Conservation (phyloP, 2,329 filamentous ascomycete genomes). For the Xylariaceae sp. region DNA sequence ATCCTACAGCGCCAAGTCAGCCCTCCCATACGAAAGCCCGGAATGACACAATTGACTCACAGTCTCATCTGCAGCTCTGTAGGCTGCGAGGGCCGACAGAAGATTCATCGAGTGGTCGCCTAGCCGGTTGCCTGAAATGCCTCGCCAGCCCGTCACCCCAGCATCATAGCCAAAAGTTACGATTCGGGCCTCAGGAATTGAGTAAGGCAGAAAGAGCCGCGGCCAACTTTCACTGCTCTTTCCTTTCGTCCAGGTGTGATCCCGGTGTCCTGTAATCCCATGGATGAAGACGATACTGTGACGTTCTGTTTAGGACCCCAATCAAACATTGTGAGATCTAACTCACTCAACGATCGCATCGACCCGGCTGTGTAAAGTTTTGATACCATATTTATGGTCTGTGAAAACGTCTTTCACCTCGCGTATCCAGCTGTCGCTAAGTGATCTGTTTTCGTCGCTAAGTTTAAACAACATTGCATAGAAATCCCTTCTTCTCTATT, state of each 20-base stretch:
- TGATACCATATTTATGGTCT: conserved; percentile 5
- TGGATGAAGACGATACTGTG: conserved; percentile 7
- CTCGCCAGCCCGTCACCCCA: not conserved
- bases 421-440: conserved; percentile 5
- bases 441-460: conserved; percentile 2
- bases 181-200: conserved; percentile 4
- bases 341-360: conserved; percentile 6
- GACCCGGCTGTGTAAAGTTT: not conserved
- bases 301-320: not conserved
- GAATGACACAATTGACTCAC: not conserved
- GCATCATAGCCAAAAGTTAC: conserved; percentile 11
- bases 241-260: conserved; percentile 6
- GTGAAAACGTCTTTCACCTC: not conserved
- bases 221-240: conserved; percentile 4
- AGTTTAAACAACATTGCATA: conserved; percentile 3
- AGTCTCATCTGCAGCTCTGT: not conserved
- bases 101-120: conserved; percentile 4
- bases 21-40: not conserved
- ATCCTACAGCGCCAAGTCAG: not conserved
- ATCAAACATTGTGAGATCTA: not conserved
- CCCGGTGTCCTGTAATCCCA: conserved; percentile 6
- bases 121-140: conserved; percentile 2
- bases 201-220: conserved; percentile 1
- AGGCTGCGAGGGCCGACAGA: not conserved
- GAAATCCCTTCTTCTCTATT: not conserved